Conservation (phyloP, 2,329 filamentous ascomycete species). For the Pseudogymnoascus sp. region DNA sequence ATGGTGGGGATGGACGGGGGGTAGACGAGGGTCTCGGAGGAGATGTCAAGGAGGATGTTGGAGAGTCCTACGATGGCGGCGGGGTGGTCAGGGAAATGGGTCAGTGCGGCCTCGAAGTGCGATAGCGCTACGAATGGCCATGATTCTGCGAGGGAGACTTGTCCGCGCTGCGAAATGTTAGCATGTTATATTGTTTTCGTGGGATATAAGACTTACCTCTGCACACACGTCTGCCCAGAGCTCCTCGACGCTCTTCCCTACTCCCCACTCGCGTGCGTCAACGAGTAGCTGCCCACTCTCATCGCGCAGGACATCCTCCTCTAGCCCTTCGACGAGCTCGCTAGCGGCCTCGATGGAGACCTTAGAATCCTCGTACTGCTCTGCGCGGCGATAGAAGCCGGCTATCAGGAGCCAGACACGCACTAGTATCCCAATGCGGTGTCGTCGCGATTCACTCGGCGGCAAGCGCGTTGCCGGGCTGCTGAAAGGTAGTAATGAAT, state of each 20-base stretch:
- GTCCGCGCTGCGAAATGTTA: conserved; percentile 28
- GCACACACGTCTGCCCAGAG: conserved; percentile 76
- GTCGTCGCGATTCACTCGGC: conserved; percentile 43
- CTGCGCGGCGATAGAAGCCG: conserved; percentile 76
- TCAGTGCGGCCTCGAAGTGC: conserved; percentile 75
- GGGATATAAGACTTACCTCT: conserved; percentile 50
- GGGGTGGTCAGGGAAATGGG: conserved; percentile 71
- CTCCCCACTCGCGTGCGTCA: conserved; percentile 64
- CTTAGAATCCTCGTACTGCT: conserved; percentile 69
- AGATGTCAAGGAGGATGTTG: conserved; percentile 79
- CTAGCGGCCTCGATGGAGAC: conserved; percentile 75
- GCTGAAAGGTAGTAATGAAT: background rate
- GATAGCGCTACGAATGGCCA: conserved; percentile 60
- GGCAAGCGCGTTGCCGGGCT: conserved; percentile 37
- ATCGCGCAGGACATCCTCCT: conserved; percentile 56
- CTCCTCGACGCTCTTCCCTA: conserved; percentile 72
- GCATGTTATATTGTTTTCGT: conserved; percentile 14
- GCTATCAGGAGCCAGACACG: conserved; percentile 88
- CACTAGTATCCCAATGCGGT: conserved; percentile 50
- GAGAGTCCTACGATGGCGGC: conserved; percentile 74
- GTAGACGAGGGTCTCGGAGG: conserved; percentile 59
- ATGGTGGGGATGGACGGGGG: conserved; percentile 37
- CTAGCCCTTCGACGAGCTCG: conserved; percentile 64
- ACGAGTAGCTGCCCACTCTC: conserved; percentile 55
- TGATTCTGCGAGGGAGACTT: conserved; percentile 22